Base-by-base conservation (phyloP, 306 rosid species). In the Acacia acuminata region DNA sequence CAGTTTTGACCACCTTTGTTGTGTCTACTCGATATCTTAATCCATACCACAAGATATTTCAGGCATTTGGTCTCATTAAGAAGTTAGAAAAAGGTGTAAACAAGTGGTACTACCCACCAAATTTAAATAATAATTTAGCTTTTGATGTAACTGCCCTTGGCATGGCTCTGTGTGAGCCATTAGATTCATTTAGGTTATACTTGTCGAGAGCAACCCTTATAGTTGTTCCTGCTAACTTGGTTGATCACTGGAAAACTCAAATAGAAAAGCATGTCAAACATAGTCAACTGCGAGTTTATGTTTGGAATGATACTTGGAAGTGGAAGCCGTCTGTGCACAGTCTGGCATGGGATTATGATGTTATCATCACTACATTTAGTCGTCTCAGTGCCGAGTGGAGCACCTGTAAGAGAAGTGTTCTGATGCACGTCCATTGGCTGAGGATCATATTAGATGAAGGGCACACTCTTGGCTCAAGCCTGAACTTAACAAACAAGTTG, bases 381-480 rank as follows among this genome's bases (percentile, higher is more conserved):
- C 99, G 99, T 51, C 82, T 96, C 64, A 96, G 99, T 86, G 96
- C 96, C 77, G 99, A 96, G 85, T 96, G 98, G 98, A 81, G 91
- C 15, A 92, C 96, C 38, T 91, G 81, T 42, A 93, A 91, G 86
- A 92, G 67, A 85, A 96, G 99, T 83, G 87, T 73, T 74, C 68
- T 93, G 83, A 88, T 78, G 91, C 97, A 96, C 83, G 94, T 96
- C 70, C 99, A 96, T 85, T 96, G 99, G 99, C 86, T 88, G 83
- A 90, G 99, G 88, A 81, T 96, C 84, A 88, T 96, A 79, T 91
- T 96, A 87, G 99, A 96, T 82, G 99, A 96, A 84, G 99, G 99
- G 55, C 98, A 96, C 90, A 96, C 98, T 81, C 99, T 96, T 83
- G 98, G 99, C 79, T 93, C 98, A 77, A 96, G 98, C 80, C 73